phyloP scores from a whole-genome alignment of 371 early-diverging fungal species.

The Apophysomyces trapeziformis region DNA sequence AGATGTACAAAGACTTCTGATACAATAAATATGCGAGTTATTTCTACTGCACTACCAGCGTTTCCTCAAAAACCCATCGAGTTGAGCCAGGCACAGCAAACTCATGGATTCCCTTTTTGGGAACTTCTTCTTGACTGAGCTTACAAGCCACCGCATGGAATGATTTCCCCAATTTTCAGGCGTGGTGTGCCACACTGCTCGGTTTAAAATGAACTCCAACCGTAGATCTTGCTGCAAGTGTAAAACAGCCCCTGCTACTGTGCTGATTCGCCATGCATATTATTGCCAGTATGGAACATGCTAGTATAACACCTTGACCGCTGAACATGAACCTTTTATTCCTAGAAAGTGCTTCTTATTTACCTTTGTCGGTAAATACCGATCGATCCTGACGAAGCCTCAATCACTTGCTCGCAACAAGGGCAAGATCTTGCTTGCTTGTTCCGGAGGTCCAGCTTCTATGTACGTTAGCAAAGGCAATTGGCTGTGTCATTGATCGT shows the following conservation, averaged over 20 bases:
- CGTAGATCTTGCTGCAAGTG: conserved; percentile 72
- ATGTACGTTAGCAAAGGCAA: conserved; percentile 47
- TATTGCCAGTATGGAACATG: conserved; percentile 70
- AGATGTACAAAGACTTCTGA: too few relatives aligned
- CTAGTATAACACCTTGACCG: not conserved
- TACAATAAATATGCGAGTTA: too few relatives aligned
- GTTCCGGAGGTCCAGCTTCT: conserved; percentile 86
- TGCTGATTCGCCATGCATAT: conserved; percentile 71
- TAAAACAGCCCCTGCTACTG: conserved; percentile 65
- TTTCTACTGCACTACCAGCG: too few relatives aligned
- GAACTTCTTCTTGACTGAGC: not conserved
- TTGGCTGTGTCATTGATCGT: not conserved
- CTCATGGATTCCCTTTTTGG: not conserved
- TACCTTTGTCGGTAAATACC: conserved; percentile 69
- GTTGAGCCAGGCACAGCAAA: too few relatives aligned
- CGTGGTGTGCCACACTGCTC: not conserved
- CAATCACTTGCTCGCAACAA: conserved; percentile 38
- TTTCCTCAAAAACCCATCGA: too few relatives aligned
- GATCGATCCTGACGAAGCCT: conserved; percentile 62
- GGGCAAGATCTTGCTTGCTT: conserved; percentile 73
- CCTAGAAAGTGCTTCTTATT: conserved; percentile 65
- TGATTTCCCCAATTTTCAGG: not conserved
- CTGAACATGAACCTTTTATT: not conserved
- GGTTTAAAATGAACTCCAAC: not conserved
- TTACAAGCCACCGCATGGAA: conserved; percentile 8